These are phyloP conservation scores for Yamagishiella unicocca DNA, from an alignment of 139 green algal genomes.

Conservation along the genomic window DNA sequence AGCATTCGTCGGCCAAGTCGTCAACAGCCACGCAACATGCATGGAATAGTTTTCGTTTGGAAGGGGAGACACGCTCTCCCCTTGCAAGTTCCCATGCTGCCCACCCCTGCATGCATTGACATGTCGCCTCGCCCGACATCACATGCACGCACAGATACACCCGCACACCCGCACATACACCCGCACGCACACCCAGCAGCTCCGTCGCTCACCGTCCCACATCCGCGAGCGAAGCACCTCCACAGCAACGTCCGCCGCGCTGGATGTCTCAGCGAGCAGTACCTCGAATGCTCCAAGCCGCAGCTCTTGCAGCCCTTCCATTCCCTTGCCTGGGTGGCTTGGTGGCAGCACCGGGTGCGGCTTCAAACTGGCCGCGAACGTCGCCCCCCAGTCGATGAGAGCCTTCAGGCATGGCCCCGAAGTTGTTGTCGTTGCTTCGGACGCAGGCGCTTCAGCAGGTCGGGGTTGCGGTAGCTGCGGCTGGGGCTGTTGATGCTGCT, in stretches of 20 bases:
- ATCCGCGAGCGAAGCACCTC: conserved; percentile 3
- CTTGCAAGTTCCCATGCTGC: too few species aligned
- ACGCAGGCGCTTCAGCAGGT: background rate
- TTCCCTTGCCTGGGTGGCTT: conserved; percentile 7
- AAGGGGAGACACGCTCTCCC: too few species aligned
- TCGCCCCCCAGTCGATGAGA: background rate
- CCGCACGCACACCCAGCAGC: too few species aligned
- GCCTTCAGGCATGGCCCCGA: background rate
- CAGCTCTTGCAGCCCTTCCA: conserved; percentile 16
- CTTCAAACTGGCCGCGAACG: background rate
- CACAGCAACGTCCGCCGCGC: background rate
- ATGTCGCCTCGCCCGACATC: too few species aligned
- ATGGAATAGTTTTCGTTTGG: too few species aligned
- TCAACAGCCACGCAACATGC: too few species aligned
- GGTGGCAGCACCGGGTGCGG: conserved; percentile 12
- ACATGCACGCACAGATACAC: too few species aligned
- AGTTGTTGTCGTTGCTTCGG: background rate
- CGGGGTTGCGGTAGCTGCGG: background rate
- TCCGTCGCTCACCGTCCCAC: conserved; percentile 19
- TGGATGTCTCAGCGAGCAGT: conserved; percentile 16
- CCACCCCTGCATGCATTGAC: too few species aligned
- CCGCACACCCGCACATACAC: too few species aligned
- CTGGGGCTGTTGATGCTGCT: background rate
- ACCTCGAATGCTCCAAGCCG: conserved; percentile 31
- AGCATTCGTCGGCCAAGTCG: too few species aligned